Evolutionary conservation across 2,329 filamentous ascomycete species (phyloP), one percentile per base, ranked within the genome.

Genomic region (Chalara sp.): DNA sequence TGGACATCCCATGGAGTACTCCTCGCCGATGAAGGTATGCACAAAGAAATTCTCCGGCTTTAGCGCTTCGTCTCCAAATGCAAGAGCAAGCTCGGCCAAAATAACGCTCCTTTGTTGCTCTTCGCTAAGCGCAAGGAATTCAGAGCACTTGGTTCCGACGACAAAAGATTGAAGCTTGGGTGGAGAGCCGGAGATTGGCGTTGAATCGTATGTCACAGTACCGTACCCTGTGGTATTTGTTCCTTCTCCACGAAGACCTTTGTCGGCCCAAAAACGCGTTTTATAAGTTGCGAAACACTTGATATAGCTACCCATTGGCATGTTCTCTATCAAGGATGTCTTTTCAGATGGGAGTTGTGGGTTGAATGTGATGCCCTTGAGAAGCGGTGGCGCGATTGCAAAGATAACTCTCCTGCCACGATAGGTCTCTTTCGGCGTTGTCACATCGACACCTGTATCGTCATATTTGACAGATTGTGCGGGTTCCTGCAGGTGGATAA

Each of bases 131-230:
- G 6, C 30, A 30, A 10, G 10, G 13, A 29, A 7, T 7, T 6
- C 21, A 46, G 44, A 3, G 28, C 10, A 10, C n/a, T 7, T 28
- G 30, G 12, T 30, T 3, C 71, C 69, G 1, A 56, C 57, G 48
- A 74, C 56, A 58, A 76, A 76, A 53, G 67, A 70, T 2, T 68
- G 72, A 6, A 72, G 56, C 0, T 60, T 61, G 30, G 67, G 63
- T 1, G 52, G 52, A 0, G 68, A 71, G 1, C 60, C 71, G 28
- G 67, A 66, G 13, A 54, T 74, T 74, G 53, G 70, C 33, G 66
- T 68, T 0, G 67, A 72, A 39, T 75, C 73, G 5, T 71, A 64
- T 1, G 63, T 64, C 3, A 74, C 58, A 1, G 58, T 59, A 7
- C 67, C 62, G 0, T 72, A 72, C 1, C 72, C 72, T 6, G 10